Conservation (phyloP, 1,284 basidiomycete genomes). For the Malassezia sp. region DNA sequence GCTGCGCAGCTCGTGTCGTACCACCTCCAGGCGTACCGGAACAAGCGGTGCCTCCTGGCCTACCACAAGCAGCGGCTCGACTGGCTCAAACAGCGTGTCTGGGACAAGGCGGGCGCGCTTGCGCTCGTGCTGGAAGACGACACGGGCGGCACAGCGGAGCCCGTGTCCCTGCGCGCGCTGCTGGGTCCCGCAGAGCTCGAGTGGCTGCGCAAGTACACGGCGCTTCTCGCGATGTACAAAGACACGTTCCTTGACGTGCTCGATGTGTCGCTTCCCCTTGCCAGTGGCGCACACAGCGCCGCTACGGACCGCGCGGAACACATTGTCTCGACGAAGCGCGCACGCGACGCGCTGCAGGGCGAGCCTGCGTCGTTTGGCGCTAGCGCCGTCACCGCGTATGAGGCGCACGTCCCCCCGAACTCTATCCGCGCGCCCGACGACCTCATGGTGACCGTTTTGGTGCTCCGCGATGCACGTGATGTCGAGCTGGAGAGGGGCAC, state of each 20-base stretch:
- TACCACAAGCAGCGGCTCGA: constrained; percentile 77
- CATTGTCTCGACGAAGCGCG: constrained; percentile 7
- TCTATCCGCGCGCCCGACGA: constrained; percentile 57
- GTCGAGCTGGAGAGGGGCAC: constrained; percentile 75
- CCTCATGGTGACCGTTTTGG: constrained; percentile 64
- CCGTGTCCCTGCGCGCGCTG: constrained; percentile 62
- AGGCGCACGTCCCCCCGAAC: constrained; percentile 5
- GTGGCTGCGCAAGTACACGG: constrained; percentile 71
- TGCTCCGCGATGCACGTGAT: constrained; percentile 71
- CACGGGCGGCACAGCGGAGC: neutral
- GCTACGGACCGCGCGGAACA: neutral
- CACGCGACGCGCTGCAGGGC: constrained; percentile 54
- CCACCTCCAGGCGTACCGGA: constrained; percentile 73
- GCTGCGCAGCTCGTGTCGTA: constrained; percentile 68
- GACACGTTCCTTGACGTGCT: constrained; percentile 67
- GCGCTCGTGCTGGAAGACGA: constrained; percentile 63
- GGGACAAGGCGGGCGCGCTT: constrained; percentile 81
- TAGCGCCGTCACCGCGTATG: constrained; percentile 5
- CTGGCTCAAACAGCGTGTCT: constrained; percentile 71
- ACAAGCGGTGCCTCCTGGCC: constrained; percentile 83
- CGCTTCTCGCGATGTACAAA: constrained; percentile 69
- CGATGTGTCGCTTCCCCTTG: constrained; percentile 26
- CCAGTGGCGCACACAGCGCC: neutral
- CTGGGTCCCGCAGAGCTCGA: constrained; percentile 82
- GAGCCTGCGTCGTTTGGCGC: constrained; percentile 34